Base-by-base conservation (phyloP, 116 monocot species). In the Posidonia oceanica region DNA sequence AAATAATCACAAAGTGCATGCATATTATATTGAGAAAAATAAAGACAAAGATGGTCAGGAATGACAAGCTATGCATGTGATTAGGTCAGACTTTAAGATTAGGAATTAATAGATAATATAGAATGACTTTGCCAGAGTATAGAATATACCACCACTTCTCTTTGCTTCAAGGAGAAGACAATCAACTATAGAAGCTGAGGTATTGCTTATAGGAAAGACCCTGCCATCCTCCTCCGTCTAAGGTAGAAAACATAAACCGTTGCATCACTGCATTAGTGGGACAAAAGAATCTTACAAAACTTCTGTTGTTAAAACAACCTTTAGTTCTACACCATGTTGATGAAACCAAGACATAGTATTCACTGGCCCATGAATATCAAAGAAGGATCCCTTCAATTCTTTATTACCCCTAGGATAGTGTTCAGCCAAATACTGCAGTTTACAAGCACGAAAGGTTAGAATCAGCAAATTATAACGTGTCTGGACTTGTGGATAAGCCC, bases 191-290 rank as follows among this genome's bases (percentile, higher is more conserved):
- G 97, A 80, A 54, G 85, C 72, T 76, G 97, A 97, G 67, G 48
- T 79, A 68, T 97, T 85, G 80, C 82, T 97, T 39, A 85, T 75
- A 73, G 97, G 97, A 76, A 97, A 97, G 75, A 97, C 97, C 72
- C 97, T 86, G 70, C 97, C 97, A 82, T 97, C 97, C 44, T 91
- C 83, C 83, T 97, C 92, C 38, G 80, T 97, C 97, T 97, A 69
- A 73, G 5, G 65, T 11, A 74, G 73, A 78, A 67, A 71, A 67
- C 29, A n/a, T 29, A 68, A 74, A 64, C 48, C 63, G 18, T 73
- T 73, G 52, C 70, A n/a, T 41, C 29, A 29, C 8, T 66, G 21
- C 11, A 22, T 48, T 12, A 70, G 21, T 10, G 52, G 52, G 39
- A 70, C 3, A 52, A 14, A 63, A 52, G 29, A 17, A 8, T n/a